Evolutionary conservation across 1,284 basidiomycete species (phyloP).

Genomic region (Tranzscheliella williamsii): DNA sequence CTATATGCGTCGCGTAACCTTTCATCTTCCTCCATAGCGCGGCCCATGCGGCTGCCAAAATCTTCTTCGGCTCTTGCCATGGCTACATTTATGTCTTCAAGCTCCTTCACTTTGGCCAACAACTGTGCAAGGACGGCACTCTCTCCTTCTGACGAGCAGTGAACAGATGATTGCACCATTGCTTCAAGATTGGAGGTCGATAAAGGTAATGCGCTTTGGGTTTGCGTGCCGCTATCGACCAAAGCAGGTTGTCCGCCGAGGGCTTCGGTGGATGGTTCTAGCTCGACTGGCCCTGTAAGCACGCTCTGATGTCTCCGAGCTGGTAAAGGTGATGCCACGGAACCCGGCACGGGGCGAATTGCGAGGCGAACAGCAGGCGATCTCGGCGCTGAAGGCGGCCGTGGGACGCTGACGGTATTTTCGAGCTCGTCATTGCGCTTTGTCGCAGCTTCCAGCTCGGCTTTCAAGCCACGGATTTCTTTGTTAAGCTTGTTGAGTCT

Average conservation of each 20-base stretch:
- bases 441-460: slow-evolving; percentile 46
- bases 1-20: slow-evolving; percentile 49
- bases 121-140: slow-evolving; percentile 43
- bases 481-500: slow-evolving; percentile 39
- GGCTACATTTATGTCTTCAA: slow-evolving; percentile 48
- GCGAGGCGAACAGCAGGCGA: slow-evolving; percentile 3
- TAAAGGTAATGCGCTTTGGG: slow-evolving; percentile 2
- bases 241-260: not conserved
- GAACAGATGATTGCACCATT: slow-evolving; percentile 8
- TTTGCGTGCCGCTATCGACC: not conserved
- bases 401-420: not conserved
- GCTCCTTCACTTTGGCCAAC: slow-evolving; percentile 50
- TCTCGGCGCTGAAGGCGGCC: slow-evolving; percentile 1
- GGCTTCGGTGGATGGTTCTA: not conserved
- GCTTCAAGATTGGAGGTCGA: slow-evolving; percentile 33
- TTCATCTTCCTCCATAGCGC: slow-evolving; percentile 50
- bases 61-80: slow-evolving; percentile 42
- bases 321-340: slow-evolving; percentile 1
- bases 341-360: not conserved
- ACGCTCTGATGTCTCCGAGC: not conserved
- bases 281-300: not conserved
- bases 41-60: slow-evolving; percentile 44
- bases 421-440: slow-evolving; percentile 49
- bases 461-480: slow-evolving; percentile 49
- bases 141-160: slow-evolving; percentile 14